Percentiles rank a stretch among this genome's conserved stretches.
Conservation (phyloP, 164 flowering plant genomes). For the Saururus chinensis region DNA sequence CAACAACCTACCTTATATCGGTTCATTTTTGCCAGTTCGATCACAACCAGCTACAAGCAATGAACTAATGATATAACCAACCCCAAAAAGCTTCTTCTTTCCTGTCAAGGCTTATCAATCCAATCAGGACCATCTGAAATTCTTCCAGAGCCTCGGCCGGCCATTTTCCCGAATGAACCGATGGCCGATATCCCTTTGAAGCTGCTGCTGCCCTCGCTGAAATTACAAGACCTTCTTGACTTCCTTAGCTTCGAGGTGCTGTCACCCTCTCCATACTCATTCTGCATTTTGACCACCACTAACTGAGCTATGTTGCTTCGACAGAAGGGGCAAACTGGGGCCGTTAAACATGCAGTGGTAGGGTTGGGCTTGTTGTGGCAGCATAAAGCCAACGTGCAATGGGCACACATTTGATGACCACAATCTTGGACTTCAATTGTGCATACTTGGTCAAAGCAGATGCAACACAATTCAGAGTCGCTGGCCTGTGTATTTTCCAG, state of each 20-base stretch:
- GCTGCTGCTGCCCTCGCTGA: constrained; percentile 80
- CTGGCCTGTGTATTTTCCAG: constrained; percentile 37
- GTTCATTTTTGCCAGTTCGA: no score
- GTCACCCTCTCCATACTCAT: constrained; percentile 29
- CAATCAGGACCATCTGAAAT: constrained; percentile 39
- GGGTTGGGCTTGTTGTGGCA: constrained; percentile 95
- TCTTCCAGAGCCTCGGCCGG: constrained; percentile 56
- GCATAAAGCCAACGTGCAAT: constrained; percentile 84
- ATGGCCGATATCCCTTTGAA: constrained; percentile 55
- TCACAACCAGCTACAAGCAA: neutral
- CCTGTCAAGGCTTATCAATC: constrained; percentile 36
- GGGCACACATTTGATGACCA: constrained; percentile 98
- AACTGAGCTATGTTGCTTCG: constrained; percentile 63
- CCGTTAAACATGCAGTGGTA: constrained; percentile 29
- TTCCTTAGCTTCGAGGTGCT: constrained; percentile 35
- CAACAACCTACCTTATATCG: no score
- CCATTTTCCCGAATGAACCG: constrained; percentile 56
- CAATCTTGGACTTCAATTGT: constrained; percentile 87
- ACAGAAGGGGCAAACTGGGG: constrained; percentile 92
- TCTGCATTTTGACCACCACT: constrained; percentile 47
- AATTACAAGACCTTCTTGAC: constrained; percentile 37
- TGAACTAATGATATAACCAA: neutral
- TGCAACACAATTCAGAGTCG: constrained; percentile 71
- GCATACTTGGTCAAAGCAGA: constrained; percentile 92
- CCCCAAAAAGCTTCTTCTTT: neutral